phyloP scores from a whole-genome alignment of 2,329 filamentous ascomycete species.

The Penicillium sp. region DNA sequence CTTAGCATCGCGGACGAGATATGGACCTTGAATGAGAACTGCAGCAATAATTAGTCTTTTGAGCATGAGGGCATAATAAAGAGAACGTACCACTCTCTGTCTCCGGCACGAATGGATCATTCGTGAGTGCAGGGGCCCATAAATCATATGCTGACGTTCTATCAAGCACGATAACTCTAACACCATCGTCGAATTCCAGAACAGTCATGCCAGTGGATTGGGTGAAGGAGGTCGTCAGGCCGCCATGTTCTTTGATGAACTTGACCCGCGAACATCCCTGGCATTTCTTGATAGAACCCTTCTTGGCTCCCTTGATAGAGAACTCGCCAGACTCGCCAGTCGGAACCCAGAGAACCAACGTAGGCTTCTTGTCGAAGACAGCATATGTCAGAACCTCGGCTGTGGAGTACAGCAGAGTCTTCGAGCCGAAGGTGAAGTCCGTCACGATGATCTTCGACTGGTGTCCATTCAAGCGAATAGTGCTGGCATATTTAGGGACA shows the following conservation, averaged over 20 bases:
- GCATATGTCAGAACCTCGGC: constrained; percentile 55
- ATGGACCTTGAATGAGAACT: constrained; percentile 54
- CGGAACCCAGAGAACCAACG: constrained; percentile 54
- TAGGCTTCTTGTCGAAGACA: constrained; percentile 47
- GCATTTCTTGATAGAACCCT: constrained; percentile 39
- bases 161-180: constrained; percentile 54
- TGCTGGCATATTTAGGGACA: constrained; percentile 51
- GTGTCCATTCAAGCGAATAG: constrained; percentile 57
- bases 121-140: constrained; percentile 53
- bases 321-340: constrained; percentile 57
- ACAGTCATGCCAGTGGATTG: constrained; percentile 51
- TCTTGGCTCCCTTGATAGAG: constrained; percentile 42
- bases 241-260: constrained; percentile 41
- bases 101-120: constrained; percentile 46
- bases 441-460: constrained; percentile 62
- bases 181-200: constrained; percentile 46
- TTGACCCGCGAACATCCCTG: constrained; percentile 43
- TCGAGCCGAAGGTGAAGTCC: constrained; percentile 55
- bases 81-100: constrained; percentile 45
- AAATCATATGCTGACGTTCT: constrained; percentile 55
- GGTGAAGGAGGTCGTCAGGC: constrained; percentile 48
- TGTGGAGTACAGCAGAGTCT: constrained; percentile 55
- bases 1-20: constrained; percentile 50
- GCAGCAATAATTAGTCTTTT: not conserved
- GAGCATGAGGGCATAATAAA: fast-evolving